Evolutionary conservation across 257 asterid species (phyloP), one percentile per base, ranked within the genome.

Genomic region (Solanum acaule): DNA sequence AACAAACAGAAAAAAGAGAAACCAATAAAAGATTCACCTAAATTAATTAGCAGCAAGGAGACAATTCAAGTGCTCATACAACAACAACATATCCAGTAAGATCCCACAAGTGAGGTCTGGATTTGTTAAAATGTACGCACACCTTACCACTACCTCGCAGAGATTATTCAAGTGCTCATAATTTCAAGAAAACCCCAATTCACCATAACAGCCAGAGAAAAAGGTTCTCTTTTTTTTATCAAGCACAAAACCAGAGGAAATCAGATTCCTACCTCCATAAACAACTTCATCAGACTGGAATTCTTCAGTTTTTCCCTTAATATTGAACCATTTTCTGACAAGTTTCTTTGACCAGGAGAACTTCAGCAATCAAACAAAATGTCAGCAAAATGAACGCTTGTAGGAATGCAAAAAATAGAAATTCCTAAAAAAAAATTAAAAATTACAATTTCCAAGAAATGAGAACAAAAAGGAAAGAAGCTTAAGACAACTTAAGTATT

Each of bases 261-360:
- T 88, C 83, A 85, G 86, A 65, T 40, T 78, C 95, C 88, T 72
- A 93, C 99, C 99, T 93, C 91, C 93, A 89, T 93, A 92, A 90
- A 93, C 94, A 91, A 93, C 93, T 90, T 91, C 96, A 93, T 95
- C 96, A 88, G 93, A 92, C 86, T 93, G 94, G 88, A 90, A 90
- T 89, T 95, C 95, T 81, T 95, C 98, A 27, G 91, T 90, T 91
- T 94, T 97, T 86, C 95, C 93, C 91, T 95, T 97, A 93, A 95
- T 90, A 88, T 92, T 96, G 95, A 97, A 95, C 98, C 95, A 95
- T 87, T 93, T 97, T 82, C 96, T 91, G 76, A 97, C 90, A 92
- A 97, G 91, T 90, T 89, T 96, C 94, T 93, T 96, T 23, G 99
- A 91, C 99, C 99, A 97, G n/a, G 99, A 97, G 90, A 97, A 94